phyloP scores from a whole-genome alignment of 345 rosid species.

The Arabidopsis arenosa region DNA sequence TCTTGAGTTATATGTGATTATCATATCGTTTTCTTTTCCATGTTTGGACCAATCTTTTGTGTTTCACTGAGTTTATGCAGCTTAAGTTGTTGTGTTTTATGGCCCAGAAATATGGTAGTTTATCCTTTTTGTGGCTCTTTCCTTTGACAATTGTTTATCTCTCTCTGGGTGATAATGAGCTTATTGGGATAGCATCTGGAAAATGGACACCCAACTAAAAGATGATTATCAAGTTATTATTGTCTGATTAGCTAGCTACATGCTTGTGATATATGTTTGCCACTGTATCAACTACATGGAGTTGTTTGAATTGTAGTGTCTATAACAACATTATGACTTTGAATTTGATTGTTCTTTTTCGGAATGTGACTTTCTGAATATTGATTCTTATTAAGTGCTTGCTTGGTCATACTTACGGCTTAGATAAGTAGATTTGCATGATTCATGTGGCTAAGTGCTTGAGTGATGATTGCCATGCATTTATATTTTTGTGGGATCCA shows the following conservation, averaged over 20 bases:
- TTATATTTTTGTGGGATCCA: conserved; percentile 34
- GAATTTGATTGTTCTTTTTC: not conserved
- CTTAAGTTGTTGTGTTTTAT: conserved; percentile 13
- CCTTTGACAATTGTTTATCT: not conserved
- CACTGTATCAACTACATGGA: not conserved
- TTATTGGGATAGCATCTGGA: not conserved
- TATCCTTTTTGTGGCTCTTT: not conserved
- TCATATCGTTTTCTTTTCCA: not conserved
- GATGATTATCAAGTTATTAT: not conserved
- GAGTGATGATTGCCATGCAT: conserved; percentile 1
- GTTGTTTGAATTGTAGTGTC: not conserved
- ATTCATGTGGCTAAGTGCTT: not conserved
- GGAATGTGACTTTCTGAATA: not conserved
- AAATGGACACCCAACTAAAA: not conserved
- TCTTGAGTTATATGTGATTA: not conserved
- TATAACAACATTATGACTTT: not conserved
- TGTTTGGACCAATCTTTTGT: conserved; percentile 2
- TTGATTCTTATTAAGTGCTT: not conserved
- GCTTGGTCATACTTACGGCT: not conserved
- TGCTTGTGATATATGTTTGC: not conserved
- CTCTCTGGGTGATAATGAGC: not conserved
- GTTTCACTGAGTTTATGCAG: not conserved
- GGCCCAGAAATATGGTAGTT: not conserved
- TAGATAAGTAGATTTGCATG: not conserved
- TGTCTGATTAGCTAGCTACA: not conserved